Conservation (phyloP, 306 rosid species). For the Gastrolobium bilobum region DNA sequence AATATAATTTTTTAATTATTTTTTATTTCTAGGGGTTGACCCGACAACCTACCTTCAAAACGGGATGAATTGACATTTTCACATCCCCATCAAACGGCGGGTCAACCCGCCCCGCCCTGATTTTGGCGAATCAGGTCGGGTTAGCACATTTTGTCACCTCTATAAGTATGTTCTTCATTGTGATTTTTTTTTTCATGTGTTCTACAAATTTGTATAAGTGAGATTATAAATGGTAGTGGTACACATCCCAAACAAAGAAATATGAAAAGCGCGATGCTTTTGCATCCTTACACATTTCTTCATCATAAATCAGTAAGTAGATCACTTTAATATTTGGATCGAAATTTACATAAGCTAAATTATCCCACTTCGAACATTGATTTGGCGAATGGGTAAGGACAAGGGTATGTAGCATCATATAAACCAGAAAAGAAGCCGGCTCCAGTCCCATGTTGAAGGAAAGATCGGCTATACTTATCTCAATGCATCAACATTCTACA, state of each 20-base stretch:
- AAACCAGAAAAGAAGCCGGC: conserved; percentile 34
- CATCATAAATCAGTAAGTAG: conserved; percentile 31
- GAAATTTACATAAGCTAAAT: conserved; percentile 23
- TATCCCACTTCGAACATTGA: conserved; percentile 31
- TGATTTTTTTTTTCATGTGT: background rate
- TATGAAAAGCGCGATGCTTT: background rate
- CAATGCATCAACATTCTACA: conserved; percentile 82
- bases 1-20: too few relatives aligned
- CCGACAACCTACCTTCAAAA: too few relatives aligned
- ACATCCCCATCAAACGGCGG: too few relatives aligned
- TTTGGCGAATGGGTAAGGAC: conserved; percentile 32
- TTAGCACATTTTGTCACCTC: too few relatives aligned
- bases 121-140: too few relatives aligned
- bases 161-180: background rate
- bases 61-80: too few relatives aligned
- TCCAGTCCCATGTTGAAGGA: background rate
- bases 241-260: conserved; percentile 27
- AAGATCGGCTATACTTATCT: conserved; percentile 50
- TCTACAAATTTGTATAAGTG: conserved; percentile 15
- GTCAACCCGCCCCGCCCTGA: too few relatives aligned
- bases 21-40: too few relatives aligned
- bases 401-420: conserved; percentile 11
- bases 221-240: background rate
- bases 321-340: conserved; percentile 32
- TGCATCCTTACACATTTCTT: conserved; percentile 1